Evolutionary conservation across 306 rosid genomes (phyloP), one percentile per base, ranked within the genome.

Genomic region (Gastrolobium bilobum): DNA sequence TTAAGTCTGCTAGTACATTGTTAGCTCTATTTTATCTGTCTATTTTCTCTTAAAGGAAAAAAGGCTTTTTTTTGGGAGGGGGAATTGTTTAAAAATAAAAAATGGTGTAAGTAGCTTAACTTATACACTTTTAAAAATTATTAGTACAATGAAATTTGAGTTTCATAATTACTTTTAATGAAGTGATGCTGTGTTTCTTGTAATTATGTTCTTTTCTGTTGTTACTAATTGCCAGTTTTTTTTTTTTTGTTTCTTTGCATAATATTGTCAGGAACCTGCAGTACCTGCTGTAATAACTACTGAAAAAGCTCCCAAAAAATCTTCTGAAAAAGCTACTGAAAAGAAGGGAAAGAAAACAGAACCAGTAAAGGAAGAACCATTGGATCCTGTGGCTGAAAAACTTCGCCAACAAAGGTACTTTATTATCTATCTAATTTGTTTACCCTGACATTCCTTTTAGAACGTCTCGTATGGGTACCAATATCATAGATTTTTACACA

Each of bases 341-440:
- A 90, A 89, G 85, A 91, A 91, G 82, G 98, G 84, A 39, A 92
- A 95, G 85, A 59, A 69, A 5, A 73, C 88, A 58, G 88, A 72
- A 54, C 81, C 72, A 82, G 78, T 44, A 63, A 77, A 79, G 34
- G 88, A 95, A 84, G 91, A 82, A 70, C 88, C 91, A 68, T 85
- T 92, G 83, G 99, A 92, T 89, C 96, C 97, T 14, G 29, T 84
- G 57, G 90, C 98, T 44, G 99, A 90, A 84, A 92, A 95, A 83
- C 93, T 92, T 84, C 94, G 91, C 78, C 98, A 92, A 79, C 99
- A 95, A 86, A 88, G 99, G 99, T 92, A 63, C 80, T 30, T 50
- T 29, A 14, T 43, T 77, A 62, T 64, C 15, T 11, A 5, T 58
- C 26, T 4, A 61, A 3, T 68, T 40, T 50, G 33, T 38, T 11